Percentiles rank a stretch among this genome's conserved stretches.
Evolutionary conservation across 495 filamentous ascomycete genomes (phyloP).

Genomic region (Aspergillus coremiiformis): DNA sequence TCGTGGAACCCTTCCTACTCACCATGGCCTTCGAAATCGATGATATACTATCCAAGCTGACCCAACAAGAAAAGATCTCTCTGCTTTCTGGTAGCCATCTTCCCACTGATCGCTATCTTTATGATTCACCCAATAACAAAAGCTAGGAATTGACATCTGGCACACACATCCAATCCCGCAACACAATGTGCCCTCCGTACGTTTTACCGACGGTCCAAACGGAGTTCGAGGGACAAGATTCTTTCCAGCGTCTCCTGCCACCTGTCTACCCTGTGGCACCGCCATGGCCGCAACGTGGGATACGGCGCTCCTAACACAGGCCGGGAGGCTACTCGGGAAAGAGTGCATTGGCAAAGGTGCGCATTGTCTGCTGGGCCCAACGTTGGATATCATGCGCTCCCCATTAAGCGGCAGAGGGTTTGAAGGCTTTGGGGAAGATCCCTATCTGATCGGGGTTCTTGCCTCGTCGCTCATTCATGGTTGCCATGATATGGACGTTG

Average conservation of each 20-base stretch:
- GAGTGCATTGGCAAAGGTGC: constrained; percentile 57
- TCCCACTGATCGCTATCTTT: too few relatives aligned
- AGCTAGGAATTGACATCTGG: constrained; percentile 60
- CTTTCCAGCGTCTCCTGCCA: constrained; percentile 53
- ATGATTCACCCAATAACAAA: too few relatives aligned
- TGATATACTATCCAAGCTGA: too few relatives aligned
- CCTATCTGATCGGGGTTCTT: constrained; percentile 54
- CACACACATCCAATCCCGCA: constrained; percentile 56
- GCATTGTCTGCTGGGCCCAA: constrained; percentile 61
- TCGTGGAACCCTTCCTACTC: too few relatives aligned
- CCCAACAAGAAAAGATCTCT: too few relatives aligned
- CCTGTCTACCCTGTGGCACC: constrained; percentile 56
- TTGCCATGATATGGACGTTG: constrained; percentile 55
- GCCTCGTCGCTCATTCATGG: constrained; percentile 56
- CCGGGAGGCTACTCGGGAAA: constrained; percentile 51
- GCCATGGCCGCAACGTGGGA: constrained; percentile 61
- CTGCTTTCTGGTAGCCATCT: too few relatives aligned
- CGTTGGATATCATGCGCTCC: constrained; percentile 62
- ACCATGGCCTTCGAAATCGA: too few relatives aligned
- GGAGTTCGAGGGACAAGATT: constrained; percentile 58
- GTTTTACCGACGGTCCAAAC: constrained; percentile 62
- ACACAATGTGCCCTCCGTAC: constrained; percentile 56
- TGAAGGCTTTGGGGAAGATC: constrained; percentile 68
- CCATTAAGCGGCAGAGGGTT: constrained; percentile 67
- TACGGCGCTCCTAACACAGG: constrained; percentile 42